Evolutionary conservation across 148 eudicot species (phyloP), one percentile per base, ranked within the genome.

Genomic region (Rhododendron simsii): DNA sequence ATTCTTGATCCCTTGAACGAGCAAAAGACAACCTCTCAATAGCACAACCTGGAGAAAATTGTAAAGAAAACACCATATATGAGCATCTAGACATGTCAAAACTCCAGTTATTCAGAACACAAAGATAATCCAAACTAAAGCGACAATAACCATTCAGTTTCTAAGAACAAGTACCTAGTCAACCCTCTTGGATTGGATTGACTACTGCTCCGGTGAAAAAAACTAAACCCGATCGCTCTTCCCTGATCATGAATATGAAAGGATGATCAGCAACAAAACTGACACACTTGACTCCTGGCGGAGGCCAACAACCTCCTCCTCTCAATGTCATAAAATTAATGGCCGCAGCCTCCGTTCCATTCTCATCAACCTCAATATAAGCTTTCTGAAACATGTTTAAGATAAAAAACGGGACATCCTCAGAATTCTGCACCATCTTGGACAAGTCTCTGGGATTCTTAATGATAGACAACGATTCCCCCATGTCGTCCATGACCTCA

Each of bases 261-360:
- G 86, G 89, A 69, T 87, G 89, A 51, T 87, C 84, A 7, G 84
- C 87, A 44, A 87, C 78, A 35, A 87, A 87, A 5, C 41, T 71
- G 18, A 18, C 9, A 23, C 13, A 5, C 37, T 33, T 59, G 7
- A 18, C 20, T 13, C 7, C 7, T 15, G 47, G 48, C 1, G 18
- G 14, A 14, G 48, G 48, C 48, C 11, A 9, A 16, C 12, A 15
- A 13, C 20, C 14, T 0, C 18, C 20, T 28, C 15, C 73, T 23
- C 2, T 3, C 9, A 21, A 0, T 1, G 0, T 15, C 11, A n/a
- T 10, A 73, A 0, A 3, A 76, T 81, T 77, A 37, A 78, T 74
- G 6, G 81, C 84, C 7, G 87, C 65, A 12, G 87, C 90, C 55
- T 85, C 84, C 10, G 88, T 83, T 20, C 90, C 86, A 39, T 82